Evolutionary conservation across 1,284 basidiomycete genomes (phyloP), one percentile per base, ranked within the genome.

Genomic region (Leucoagaricus sp.): DNA sequence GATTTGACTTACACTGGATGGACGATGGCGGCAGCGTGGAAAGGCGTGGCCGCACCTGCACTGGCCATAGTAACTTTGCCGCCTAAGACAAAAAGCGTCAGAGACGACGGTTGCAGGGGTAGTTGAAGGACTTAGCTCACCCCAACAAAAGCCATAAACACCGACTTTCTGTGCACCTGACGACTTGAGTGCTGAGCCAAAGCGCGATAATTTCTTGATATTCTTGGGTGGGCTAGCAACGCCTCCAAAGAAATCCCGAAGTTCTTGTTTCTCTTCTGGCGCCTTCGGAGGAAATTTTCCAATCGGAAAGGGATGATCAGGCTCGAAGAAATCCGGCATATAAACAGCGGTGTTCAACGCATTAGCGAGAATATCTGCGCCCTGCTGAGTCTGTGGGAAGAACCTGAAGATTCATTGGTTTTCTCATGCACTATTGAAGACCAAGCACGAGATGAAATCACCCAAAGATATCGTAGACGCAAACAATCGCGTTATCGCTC

Each of bases 311-410:
- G 84, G 76, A 52, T 69, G 70, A 54, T 76, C 67, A 15, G 81
- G 81, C 61, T 81, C 79, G 68, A 87, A 85, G 68, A 86, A 85
- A 69, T 87, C 84, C 28, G 85, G 85, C 80, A 87, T 83, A 63
- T 84, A 76, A 15, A 87, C 80, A 25, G 76, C 76, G 4, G 77
- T 78, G 19, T 79, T 75, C 28, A 84, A 67, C 13, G 76, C 67
- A 13, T 75, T 69, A 0, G 84, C 83, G 54, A 88, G 74, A 49
- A 86, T 80, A 66, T 88, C 86, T 31, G 82, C 83, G 42, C 83
- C 84, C 60, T 84, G 83, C 64, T 82, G 79, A 6, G 83, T 85
- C 67, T 84, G 80, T 6, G 81, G 81, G 67, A 77, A 81, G 71
- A 72, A 81, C 6, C 80, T 81, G 58, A 7, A 33, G 13, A 9